Evolutionary conservation across 495 filamentous ascomycete species (phyloP).

Genomic region (Aspergillus diversus): DNA sequence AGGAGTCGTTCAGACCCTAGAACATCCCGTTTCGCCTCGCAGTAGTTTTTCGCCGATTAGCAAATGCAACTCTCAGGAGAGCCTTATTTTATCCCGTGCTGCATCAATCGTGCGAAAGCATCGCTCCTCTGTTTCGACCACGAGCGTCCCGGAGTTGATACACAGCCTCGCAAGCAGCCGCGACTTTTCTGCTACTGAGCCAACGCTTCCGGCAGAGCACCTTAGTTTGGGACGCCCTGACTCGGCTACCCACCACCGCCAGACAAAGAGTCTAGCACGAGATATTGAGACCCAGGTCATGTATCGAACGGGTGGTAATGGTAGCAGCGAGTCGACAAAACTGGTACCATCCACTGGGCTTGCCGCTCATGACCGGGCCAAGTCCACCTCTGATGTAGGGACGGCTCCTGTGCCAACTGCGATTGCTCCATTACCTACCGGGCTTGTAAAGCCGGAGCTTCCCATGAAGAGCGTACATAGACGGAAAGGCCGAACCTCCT

Average conservation of each 20-base stretch:
- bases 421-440: not conserved
- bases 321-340: slow-evolving; percentile 31
- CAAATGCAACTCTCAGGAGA: slow-evolving; percentile 63
- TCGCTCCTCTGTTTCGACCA: slow-evolving; percentile 59
- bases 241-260: slow-evolving; percentile 43
- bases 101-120: slow-evolving; percentile 55
- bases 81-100: slow-evolving; percentile 53
- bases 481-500: slow-evolving; percentile 42
- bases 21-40: slow-evolving; percentile 47
- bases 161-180: slow-evolving; percentile 52
- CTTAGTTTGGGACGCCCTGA: slow-evolving; percentile 28
- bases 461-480: slow-evolving; percentile 19
- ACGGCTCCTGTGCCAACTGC: slow-evolving; percentile 7
- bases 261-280: slow-evolving; percentile 45
- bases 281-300: slow-evolving; percentile 36
- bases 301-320: slow-evolving; percentile 32
- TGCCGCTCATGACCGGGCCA: slow-evolving; percentile 40
- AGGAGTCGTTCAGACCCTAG: slow-evolving; percentile 41
- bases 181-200: slow-evolving; percentile 44
- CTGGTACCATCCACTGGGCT: slow-evolving; percentile 13
- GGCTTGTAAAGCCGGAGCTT: slow-evolving; percentile 14
- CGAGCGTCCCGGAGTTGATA: slow-evolving; percentile 59
- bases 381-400: slow-evolving; percentile 42
- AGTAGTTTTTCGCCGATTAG: slow-evolving; percentile 61
- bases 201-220: slow-evolving; percentile 35